Conservation (phyloP, 1,139 yeast species). For the Taphrina pruni region DNA sequence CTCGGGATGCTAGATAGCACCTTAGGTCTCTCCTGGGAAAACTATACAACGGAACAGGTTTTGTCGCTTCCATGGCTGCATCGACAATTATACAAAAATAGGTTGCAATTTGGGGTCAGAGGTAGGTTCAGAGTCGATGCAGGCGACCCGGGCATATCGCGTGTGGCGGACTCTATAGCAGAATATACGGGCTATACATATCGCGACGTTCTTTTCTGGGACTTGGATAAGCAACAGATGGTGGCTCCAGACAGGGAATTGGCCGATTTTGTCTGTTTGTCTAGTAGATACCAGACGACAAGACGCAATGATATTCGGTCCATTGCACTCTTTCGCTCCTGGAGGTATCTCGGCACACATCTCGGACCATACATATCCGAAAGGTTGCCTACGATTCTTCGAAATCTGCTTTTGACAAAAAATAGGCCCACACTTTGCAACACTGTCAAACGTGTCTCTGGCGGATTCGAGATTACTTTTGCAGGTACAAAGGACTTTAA, state of each 20-base stretch:
- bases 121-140: not conserved
- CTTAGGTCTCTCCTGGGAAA: not conserved
- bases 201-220: constrained; percentile 22
- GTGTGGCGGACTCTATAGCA: not conserved
- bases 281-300: not conserved
- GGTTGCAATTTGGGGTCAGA: not conserved
- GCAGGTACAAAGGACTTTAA: constrained; percentile 9
- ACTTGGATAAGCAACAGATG: constrained; percentile 3
- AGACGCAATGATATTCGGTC: not conserved
- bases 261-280: not conserved
- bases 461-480: constrained; percentile 12
- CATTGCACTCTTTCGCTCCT: too few relatives aligned
- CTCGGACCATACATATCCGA: too few relatives aligned
- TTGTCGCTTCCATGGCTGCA: constrained; percentile 16
- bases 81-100: not conserved
- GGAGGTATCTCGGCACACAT: not conserved
- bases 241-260: constrained; percentile 5
- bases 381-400: not conserved
- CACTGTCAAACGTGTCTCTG: not conserved
- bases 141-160: not conserved
- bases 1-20: constrained; percentile 3
- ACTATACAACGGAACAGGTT: constrained; percentile 11
- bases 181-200: constrained; percentile 15
- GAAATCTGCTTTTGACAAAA: constrained; percentile 1
- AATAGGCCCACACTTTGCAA: constrained; percentile 10